These are phyloP conservation scores for Bimuria novae-zelandiae DNA, from an alignment of 2,329 filamentous ascomycete genomes.

Conservation along the genomic window DNA sequence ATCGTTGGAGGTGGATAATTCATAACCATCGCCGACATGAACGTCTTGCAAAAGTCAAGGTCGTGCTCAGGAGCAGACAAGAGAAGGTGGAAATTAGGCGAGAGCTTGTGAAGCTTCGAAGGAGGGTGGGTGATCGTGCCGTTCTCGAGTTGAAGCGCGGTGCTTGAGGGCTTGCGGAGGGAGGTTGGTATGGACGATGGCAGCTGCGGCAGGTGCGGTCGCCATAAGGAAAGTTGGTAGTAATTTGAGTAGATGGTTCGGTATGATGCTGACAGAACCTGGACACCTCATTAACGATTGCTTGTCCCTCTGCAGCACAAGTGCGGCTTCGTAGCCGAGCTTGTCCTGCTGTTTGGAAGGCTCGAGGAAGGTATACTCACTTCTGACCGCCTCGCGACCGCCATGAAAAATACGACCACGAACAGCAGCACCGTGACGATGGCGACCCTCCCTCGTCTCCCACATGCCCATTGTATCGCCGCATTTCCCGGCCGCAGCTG, in stretches of 20 bases:
- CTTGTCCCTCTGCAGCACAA: neutral
- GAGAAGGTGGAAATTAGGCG: conserved; percentile 58
- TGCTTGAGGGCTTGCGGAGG: conserved; percentile 38
- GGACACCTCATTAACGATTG: conserved; percentile 13
- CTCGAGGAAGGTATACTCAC: conserved; percentile 15
- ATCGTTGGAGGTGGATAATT: conserved; percentile 63
- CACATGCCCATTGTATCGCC: conserved; percentile 34
- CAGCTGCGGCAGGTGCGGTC: conserved; percentile 26
- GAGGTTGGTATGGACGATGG: conserved; percentile 32
- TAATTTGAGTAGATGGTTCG: conserved; percentile 31
- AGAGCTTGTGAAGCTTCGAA: conserved; percentile 35
- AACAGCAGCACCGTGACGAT: conserved; percentile 26
- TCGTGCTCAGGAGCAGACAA: conserved; percentile 56
- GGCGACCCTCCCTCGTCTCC: conserved; percentile 36
- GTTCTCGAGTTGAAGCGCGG: conserved; percentile 41
- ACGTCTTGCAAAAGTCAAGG: conserved; percentile 60
- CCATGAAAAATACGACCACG: conserved; percentile 26
- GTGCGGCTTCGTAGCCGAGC: neutral
- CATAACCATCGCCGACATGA: conserved; percentile 62
- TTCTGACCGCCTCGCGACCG: conserved; percentile 23
- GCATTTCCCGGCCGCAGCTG: conserved; percentile 31
- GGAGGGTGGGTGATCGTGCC: conserved; percentile 35
- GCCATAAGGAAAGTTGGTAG: conserved; percentile 33
- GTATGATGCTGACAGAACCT: conserved; percentile 35
- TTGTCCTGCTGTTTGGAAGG: neutral